A percentile compares a stretch with the other conserved stretches of the same genome.
phyloP scores from a whole-genome alignment of 176 grass and related monocot species.

The Melocanna baccifera region DNA sequence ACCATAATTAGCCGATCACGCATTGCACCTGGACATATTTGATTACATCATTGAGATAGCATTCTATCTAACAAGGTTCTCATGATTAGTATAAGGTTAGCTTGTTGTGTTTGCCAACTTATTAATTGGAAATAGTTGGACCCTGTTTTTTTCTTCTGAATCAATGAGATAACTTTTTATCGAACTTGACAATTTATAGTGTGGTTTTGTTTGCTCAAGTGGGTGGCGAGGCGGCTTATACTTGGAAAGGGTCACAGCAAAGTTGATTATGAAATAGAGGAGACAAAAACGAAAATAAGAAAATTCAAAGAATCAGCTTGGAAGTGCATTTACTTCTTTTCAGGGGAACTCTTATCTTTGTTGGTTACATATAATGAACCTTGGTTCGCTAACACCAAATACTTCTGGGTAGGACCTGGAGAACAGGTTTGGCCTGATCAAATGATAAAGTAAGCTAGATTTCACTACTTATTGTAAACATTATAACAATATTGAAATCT shows the following conservation, averaged over 20 bases:
- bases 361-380: slow-evolving; percentile 67
- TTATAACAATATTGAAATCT: background rate
- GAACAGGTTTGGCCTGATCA: slow-evolving; percentile 73
- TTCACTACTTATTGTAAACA: background rate
- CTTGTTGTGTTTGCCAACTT: background rate
- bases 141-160: too few species aligned
- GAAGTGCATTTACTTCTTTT: too few species aligned
- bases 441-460: slow-evolving; percentile 58
- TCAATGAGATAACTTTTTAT: background rate
- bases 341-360: slow-evolving; percentile 32
- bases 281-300: slow-evolving; percentile 1
- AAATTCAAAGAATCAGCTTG: too few species aligned
- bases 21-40: too few species aligned
- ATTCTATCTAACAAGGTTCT: background rate
- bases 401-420: slow-evolving; percentile 73
- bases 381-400: slow-evolving; percentile 70
- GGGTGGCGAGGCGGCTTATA: slow-evolving; percentile 43
- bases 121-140: too few species aligned
- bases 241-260: slow-evolving; percentile 33
- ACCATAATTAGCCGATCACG: too few species aligned
- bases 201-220: slow-evolving; percentile 26
- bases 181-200: background rate
- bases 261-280: background rate
- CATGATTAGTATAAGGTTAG: background rate
- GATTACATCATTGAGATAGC: too few species aligned